Evolutionary conservation across 805 yeast species (phyloP).

Genomic region (Starmerella kuoi): DNA sequence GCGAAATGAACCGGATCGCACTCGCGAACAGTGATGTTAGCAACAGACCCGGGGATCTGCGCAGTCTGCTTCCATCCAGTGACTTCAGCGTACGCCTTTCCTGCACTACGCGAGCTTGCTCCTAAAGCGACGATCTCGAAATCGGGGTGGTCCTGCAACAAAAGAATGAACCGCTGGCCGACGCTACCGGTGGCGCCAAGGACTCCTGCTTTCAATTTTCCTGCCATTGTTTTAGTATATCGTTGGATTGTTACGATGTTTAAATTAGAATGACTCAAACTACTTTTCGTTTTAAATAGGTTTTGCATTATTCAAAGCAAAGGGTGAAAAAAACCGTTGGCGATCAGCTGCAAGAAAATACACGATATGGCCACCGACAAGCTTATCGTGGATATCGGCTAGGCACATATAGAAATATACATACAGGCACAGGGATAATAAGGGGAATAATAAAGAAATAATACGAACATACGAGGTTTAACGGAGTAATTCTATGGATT

Average conservation of each 20-base stretch:
- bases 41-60: constrained; percentile 58
- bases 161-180: constrained; percentile 86
- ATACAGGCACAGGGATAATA: no score
- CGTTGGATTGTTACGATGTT: background rate
- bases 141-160: constrained; percentile 78
- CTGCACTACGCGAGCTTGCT: constrained; percentile 90
- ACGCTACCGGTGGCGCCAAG: constrained; percentile 97
- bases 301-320: background rate
- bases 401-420: no score
- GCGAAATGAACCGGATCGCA: constrained; percentile 67
- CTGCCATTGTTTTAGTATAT: constrained; percentile 7
- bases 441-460: no score
- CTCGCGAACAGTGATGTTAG: constrained; percentile 54
- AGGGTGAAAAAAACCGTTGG: no score
- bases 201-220: constrained; percentile 47
- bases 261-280: background rate
- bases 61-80: constrained; percentile 90
- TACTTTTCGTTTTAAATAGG: background rate
- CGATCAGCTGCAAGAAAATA: no score
- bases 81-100: constrained; percentile 73
- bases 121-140: constrained; percentile 78
- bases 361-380: no score
- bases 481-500: no score
- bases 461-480: no score
- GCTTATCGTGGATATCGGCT: no score